phyloP scores from a whole-genome alignment of 352 stramenopile species.

The Phytopythium aichiense region DNA sequence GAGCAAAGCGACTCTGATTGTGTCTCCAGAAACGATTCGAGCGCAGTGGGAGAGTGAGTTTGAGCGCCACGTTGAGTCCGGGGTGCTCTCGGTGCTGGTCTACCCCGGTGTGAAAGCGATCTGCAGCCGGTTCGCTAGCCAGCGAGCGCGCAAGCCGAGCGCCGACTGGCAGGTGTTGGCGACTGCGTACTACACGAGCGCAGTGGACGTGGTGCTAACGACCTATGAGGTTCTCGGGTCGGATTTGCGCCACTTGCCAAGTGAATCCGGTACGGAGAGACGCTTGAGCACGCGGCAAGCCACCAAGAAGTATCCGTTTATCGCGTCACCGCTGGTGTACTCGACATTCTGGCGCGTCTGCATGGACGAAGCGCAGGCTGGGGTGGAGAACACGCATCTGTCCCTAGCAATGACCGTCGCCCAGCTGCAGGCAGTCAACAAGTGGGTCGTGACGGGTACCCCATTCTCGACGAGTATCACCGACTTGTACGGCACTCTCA shows the following conservation, averaged over 20 bases:
- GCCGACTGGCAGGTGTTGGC: conserved; percentile 52
- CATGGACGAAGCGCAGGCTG: conserved; percentile 92
- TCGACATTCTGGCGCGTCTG: conserved; percentile 88
- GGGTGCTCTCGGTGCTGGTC: conserved; percentile 40
- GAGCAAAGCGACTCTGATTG: conserved; percentile 87
- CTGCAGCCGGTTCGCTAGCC: conserved; percentile 18
- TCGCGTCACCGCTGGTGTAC: conserved; percentile 83
- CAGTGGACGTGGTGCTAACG: conserved; percentile 86
- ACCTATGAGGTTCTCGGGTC: conserved; percentile 85
- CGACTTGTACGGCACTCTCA: conserved; percentile 85
- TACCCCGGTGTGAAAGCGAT: conserved; percentile 58
- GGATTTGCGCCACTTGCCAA: conserved; percentile 79
- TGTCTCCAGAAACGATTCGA: conserved; percentile 89
- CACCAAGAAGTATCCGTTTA: conserved; percentile 75
- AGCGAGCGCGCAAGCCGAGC: conserved; percentile 18
- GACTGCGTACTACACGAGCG: conserved; percentile 29
- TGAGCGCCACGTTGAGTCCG: conserved; percentile 55
- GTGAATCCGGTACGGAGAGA: conserved; percentile 23
- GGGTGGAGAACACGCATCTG: conserved; percentile 71
- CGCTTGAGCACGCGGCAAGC: conserved; percentile 53
- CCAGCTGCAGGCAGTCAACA: conserved; percentile 47
- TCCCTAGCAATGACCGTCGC: conserved; percentile 82
- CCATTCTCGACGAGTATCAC: conserved; percentile 58
- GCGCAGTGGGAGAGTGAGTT: conserved; percentile 90
- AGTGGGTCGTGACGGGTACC: conserved; percentile 90